Evolutionary conservation across 345 rosid genomes (phyloP).

Genomic region (Conringia planisiliqua): DNA sequence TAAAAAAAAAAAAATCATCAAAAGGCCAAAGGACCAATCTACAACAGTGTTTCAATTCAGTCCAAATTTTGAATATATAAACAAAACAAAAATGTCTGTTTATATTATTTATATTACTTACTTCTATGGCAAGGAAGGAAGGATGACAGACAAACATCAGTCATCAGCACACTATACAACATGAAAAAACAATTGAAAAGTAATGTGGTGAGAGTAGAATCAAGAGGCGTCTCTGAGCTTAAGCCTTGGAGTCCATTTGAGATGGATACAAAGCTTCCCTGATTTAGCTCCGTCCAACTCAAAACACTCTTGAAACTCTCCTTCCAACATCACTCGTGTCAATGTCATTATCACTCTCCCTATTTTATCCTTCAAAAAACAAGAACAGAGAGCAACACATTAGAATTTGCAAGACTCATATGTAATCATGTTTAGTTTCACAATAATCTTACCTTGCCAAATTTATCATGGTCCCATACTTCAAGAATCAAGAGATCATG

Average conservation of each 20-base stretch:
- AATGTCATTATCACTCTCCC: constrained; percentile 87
- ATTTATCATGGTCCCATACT: constrained; percentile 83
- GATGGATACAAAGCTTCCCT: constrained; percentile 61
- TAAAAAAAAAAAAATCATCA: background rate
- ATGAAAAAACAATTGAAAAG: background rate
- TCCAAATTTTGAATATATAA: background rate
- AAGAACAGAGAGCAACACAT: background rate
- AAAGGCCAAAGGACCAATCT: background rate
- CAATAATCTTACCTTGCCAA: constrained; percentile 60
- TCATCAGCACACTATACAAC: constrained; percentile 1
- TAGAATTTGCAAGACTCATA: background rate
- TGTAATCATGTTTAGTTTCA: background rate
- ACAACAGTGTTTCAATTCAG: background rate
- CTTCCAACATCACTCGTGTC: constrained; percentile 73
- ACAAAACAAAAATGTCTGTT: background rate
- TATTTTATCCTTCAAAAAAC: constrained; percentile 51
- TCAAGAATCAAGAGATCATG: constrained; percentile 78
- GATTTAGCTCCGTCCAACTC: constrained; percentile 59
- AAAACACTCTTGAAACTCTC: constrained; percentile 60
- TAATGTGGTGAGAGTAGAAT: background rate
- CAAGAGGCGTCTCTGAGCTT: constrained; percentile 46
- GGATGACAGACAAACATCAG: background rate
- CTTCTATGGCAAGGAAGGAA: constrained; percentile 10
- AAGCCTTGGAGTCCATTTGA: constrained; percentile 75
- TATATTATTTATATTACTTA: background rate